phyloP scores from a whole-genome alignment of 345 rosid species.

The Euphorbia tirucalli region DNA sequence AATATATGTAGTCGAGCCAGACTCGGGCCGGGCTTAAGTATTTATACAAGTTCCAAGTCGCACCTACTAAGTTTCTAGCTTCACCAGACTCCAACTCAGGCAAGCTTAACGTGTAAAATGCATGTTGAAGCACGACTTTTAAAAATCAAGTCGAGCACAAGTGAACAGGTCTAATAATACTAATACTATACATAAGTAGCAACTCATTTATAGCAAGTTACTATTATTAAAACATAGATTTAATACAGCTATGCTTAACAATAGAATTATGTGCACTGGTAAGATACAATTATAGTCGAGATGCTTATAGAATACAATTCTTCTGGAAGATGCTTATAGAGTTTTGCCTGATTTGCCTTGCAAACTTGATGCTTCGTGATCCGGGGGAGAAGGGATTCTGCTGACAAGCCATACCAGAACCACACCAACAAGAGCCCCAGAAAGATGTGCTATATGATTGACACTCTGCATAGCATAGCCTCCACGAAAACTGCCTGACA shows the following conservation, averaged over 20 bases:
- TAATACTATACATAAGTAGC: neutral
- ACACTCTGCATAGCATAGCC: slow-evolving; percentile 63
- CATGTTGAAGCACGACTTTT: too few species aligned
- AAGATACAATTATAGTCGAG: neutral
- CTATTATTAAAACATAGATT: neutral
- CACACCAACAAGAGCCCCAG: slow-evolving; percentile 84
- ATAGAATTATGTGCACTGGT: neutral
- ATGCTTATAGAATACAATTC: neutral
- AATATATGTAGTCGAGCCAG: too few species aligned
- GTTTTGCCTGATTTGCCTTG: slow-evolving; percentile 27
- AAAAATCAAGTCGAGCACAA: too few species aligned
- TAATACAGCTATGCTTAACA: neutral
- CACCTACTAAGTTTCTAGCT: too few species aligned
- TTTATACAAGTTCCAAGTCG: too few species aligned
- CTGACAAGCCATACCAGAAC: slow-evolving; percentile 80
- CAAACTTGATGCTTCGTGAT: slow-evolving; percentile 26
- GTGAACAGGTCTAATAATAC: too few species aligned
- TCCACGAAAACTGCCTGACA: slow-evolving; percentile 52
- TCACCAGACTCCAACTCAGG: too few species aligned
- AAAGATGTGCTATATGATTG: slow-evolving; percentile 90
- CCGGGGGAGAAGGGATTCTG: slow-evolving; percentile 58
- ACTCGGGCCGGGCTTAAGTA: too few species aligned
- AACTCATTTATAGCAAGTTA: neutral
- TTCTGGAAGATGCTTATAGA: neutral
- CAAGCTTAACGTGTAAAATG: too few species aligned